Evolutionary conservation across 371 early-diverging fungal genomes (phyloP).

Genomic region (Mortierella polycephala): DNA sequence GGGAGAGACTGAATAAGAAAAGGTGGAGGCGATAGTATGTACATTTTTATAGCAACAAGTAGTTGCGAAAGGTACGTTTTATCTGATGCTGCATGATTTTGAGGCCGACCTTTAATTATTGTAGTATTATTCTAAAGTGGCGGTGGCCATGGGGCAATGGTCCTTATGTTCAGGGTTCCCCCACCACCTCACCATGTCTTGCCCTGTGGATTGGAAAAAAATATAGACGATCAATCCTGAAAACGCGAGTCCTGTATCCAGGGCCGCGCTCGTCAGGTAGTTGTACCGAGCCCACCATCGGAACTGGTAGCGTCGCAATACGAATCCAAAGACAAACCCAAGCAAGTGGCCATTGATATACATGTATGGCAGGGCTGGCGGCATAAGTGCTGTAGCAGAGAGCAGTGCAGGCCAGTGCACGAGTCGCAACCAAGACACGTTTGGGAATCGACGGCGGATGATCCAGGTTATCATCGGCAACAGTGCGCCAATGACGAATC

Average conservation of each 20-base stretch:
- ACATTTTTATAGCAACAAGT: too few species aligned
- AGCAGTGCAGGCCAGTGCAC: constrained; percentile 61
- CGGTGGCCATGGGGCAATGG: constrained; percentile 15
- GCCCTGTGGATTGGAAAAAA: constrained; percentile 50
- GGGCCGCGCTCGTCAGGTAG: constrained; percentile 78
- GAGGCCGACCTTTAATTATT: too few species aligned
- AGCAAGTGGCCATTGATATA: constrained; percentile 69
- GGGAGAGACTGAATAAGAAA: too few species aligned
- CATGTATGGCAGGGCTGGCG: constrained; percentile 66
- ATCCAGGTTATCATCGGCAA: constrained; percentile 55
- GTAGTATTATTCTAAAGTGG: too few species aligned
- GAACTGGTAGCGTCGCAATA: constrained; percentile 64
- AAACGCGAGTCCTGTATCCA: constrained; percentile 73
- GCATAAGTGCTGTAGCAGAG: constrained; percentile 75
- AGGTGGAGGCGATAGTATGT: too few species aligned
- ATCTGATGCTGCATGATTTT: too few species aligned
- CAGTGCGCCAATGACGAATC: constrained; percentile 53
- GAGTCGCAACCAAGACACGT: constrained; percentile 65
- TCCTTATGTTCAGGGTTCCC: constrained; percentile 38
- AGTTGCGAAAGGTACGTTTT: too few species aligned
- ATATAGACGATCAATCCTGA: constrained; percentile 63
- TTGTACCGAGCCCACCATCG: constrained; percentile 80
- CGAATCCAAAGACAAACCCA: constrained; percentile 73
- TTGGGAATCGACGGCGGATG: constrained; percentile 54
- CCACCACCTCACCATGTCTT: constrained; percentile 37